Evolutionary conservation across 208 protist genomes (phyloP).

Genomic region (Crithidia bombi): DNA sequence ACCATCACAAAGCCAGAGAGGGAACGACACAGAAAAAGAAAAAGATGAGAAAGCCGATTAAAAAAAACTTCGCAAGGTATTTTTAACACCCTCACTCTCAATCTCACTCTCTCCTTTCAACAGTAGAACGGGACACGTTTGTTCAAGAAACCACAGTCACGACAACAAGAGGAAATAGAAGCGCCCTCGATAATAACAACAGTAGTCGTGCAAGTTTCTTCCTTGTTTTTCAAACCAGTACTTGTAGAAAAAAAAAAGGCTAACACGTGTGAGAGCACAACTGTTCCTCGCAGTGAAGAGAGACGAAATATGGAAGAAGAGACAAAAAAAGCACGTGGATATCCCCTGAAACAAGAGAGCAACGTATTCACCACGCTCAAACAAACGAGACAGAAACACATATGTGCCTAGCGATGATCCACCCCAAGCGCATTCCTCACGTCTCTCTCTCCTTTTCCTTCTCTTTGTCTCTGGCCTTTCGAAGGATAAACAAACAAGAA

Average conservation of each 20-base stretch:
- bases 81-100: not conserved
- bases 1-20: too few relatives aligned
- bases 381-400: not conserved
- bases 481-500: too few relatives aligned
- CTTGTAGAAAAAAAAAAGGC: conserved; percentile 1
- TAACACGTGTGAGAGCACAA: not conserved
- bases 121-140: not conserved
- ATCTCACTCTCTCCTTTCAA: not conserved
- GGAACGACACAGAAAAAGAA: conserved; percentile 22
- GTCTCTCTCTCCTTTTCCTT: too few relatives aligned
- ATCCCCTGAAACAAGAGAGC: not conserved
- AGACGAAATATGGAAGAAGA: conserved; percentile 11
- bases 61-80: too few relatives aligned
- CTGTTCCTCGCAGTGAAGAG: too few relatives aligned
- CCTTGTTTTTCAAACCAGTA: not conserved
- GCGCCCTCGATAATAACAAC: conserved; percentile 20
- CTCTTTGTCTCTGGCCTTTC: too few relatives aligned
- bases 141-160: not conserved
- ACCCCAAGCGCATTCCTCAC: too few relatives aligned
- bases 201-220: not conserved
- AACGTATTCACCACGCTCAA: too few relatives aligned
- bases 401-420: too few relatives aligned
- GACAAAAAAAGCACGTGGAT: not conserved
- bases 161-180: conserved; percentile 1
- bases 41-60: conserved; percentile 5